phyloP scores from a whole-genome alignment of 2,329 filamentous ascomycete genomes.

The Cercospora sp. region DNA sequence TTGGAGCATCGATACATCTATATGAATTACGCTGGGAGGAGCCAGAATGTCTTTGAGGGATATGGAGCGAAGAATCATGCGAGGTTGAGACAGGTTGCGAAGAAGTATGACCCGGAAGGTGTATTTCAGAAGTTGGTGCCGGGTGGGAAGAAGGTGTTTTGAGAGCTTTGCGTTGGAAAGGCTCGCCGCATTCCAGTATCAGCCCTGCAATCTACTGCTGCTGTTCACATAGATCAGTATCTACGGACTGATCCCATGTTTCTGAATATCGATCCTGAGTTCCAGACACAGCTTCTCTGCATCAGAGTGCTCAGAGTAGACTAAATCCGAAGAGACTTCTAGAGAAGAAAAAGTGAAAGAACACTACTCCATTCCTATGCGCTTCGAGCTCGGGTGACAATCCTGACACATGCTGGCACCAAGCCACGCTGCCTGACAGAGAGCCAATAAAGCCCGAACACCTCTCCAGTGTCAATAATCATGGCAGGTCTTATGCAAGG shows the following conservation, averaged over 20 bases:
- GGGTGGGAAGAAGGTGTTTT: conserved; percentile 8
- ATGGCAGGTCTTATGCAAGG: not conserved
- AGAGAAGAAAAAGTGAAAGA: not conserved
- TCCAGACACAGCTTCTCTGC: not conserved
- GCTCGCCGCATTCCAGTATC: not conserved
- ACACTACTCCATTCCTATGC: not conserved
- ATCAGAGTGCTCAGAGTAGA: not conserved
- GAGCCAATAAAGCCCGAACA: not conserved
- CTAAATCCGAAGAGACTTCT: not conserved
- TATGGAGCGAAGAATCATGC: conserved; percentile 21
- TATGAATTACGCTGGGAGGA: conserved; percentile 22
- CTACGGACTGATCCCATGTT: not conserved
- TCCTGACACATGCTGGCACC: not conserved
- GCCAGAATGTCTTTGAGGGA: conserved; percentile 21
- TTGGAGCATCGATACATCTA: conserved; percentile 18
- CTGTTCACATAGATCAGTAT: not conserved
- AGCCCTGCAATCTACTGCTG: not conserved
- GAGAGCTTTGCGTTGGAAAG: not conserved
- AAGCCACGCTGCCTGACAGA: not conserved
- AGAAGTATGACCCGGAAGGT: conserved; percentile 19
- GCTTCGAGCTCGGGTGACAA: not conserved
- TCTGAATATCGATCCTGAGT: not conserved
- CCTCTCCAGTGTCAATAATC: not conserved
- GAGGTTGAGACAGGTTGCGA: conserved; percentile 16
- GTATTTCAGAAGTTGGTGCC: conserved; percentile 22